phyloP scores from a whole-genome alignment of 257 asterid species.

The Haberlea rhodopensis region DNA sequence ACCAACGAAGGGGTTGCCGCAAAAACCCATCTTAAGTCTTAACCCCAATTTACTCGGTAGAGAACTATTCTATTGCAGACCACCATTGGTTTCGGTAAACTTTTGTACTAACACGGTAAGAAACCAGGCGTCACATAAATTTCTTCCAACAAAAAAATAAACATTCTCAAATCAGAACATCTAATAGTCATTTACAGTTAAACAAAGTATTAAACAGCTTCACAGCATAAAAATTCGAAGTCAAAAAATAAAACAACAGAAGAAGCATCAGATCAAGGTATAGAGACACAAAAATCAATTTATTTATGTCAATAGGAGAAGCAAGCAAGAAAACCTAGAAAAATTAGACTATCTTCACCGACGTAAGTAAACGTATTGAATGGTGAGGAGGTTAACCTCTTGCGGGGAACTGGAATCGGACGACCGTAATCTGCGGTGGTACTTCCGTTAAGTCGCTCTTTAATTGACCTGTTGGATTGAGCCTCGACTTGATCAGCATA shows the following conservation, averaged over 20 bases:
- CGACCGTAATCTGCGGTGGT: constrained; percentile 43
- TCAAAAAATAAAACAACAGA: neutral
- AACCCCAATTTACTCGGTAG: constrained; percentile 4
- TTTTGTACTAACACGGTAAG: neutral
- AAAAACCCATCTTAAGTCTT: constrained; percentile 1
- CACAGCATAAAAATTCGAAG: neutral
- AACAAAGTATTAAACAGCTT: neutral
- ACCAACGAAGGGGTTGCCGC: constrained; percentile 14
- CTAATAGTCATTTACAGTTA: neutral
- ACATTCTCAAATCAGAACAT: neutral
- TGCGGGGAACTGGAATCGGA: constrained; percentile 56
- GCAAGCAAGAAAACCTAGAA: neutral
- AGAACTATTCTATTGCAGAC: neutral
- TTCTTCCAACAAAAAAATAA: neutral
- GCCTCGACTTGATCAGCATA: constrained; percentile 87
- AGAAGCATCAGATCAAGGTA: constrained; percentile 1
- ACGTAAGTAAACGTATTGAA: neutral
- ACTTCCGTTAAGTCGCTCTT: constrained; percentile 71
- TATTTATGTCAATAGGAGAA: neutral
- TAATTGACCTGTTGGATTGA: constrained; percentile 54
- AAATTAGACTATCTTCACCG: constrained; percentile 4
- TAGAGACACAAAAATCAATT: neutral
- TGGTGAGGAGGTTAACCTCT: constrained; percentile 49
- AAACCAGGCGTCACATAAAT: neutral
- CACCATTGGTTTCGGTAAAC: neutral